Base-by-base conservation (phyloP, 495 filamentous ascomycete species). In the Aspergillus saccharolyticus region DNA sequence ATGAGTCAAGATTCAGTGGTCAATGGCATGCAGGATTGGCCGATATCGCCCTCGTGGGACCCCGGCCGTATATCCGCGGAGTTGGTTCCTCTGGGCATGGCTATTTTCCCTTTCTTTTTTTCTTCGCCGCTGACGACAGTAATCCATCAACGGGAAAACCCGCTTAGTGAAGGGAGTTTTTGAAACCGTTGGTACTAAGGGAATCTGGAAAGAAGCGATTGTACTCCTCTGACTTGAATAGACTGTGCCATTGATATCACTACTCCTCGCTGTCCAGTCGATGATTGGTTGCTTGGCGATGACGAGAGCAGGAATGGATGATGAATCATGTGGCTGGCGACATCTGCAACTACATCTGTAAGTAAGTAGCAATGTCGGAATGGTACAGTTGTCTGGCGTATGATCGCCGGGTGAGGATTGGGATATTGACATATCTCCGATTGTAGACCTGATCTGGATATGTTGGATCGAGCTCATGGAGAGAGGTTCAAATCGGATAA, bases 41-140 rank as follows among this genome's bases (percentile, higher is more conserved):
- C 60, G 61, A 63, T 66, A 63, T 66, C 61, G 64, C 64, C 61
- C 44, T 50, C 44, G 39, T 39, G 53, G 24, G 42, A 54, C 33
- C 25, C 25, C 33, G 14, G 33, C 33, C 33, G 45, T 15, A 25
- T 44, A 46, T 22, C 43, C 28, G 30, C 17, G 25, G 46, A 8
- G 9, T 12, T 12, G 39, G 43, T 51, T 56, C 17, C 47, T 49
- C 55, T 62, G 14, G 33, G 33, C 33, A 39, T 62, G 54, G 53
- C 28, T 47, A 42, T 21, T 55, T 50, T 33, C 25, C 9, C 51
- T 50, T 59, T 56, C 21, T 9, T 53, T 52, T 58, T 58, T 46
- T 45, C 25, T 50, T 54, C 33, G 48, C 43, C 22, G 53, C 24
- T 45, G 49, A 46, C 18, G 30, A 53, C 44, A 44, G n/a, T n/a